These are phyloP conservation scores for Elsinoe arachidis DNA, from an alignment of 2,329 filamentous ascomycete species.

Conservation along the genomic window DNA sequence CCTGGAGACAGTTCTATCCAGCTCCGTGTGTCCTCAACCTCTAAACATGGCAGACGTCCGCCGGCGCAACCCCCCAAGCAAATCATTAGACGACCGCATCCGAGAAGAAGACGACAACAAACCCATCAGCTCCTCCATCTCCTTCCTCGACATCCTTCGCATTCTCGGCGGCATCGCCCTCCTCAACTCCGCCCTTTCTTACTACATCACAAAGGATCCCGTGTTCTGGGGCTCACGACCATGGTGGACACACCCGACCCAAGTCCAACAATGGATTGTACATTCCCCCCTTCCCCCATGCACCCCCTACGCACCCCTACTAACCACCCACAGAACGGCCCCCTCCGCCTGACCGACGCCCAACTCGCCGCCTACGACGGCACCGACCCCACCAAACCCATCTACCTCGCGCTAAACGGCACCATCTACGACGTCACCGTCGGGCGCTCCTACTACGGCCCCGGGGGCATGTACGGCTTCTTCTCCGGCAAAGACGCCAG, in stretches of 20 bases:
- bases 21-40: not conserved
- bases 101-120: constrained; percentile 6
- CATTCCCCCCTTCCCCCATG: constrained; percentile 22
- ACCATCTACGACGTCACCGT: constrained; percentile 76
- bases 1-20: not conserved
- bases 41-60: constrained; percentile 10
- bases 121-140: not conserved
- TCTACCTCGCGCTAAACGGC: constrained; percentile 86
- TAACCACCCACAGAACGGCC: constrained; percentile 38
- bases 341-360: constrained; percentile 62
- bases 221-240: constrained; percentile 60
- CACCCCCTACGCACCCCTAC: constrained; percentile 6
- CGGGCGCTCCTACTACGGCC: constrained; percentile 44
- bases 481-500: constrained; percentile 83
- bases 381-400: constrained; percentile 60
- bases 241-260: constrained; percentile 51
- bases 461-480: constrained; percentile 76
- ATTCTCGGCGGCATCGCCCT: constrained; percentile 28
- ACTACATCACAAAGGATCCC: constrained; percentile 37
- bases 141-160: constrained; percentile 25
- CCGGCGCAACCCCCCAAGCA: not conserved
- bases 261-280: constrained; percentile 55
- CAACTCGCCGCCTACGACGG: constrained; percentile 73
- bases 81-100: not conserved
- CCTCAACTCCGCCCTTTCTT: constrained; percentile 29